Conservation (phyloP, 768 basidiomycete genomes). For the Leccinum arenicola region DNA sequence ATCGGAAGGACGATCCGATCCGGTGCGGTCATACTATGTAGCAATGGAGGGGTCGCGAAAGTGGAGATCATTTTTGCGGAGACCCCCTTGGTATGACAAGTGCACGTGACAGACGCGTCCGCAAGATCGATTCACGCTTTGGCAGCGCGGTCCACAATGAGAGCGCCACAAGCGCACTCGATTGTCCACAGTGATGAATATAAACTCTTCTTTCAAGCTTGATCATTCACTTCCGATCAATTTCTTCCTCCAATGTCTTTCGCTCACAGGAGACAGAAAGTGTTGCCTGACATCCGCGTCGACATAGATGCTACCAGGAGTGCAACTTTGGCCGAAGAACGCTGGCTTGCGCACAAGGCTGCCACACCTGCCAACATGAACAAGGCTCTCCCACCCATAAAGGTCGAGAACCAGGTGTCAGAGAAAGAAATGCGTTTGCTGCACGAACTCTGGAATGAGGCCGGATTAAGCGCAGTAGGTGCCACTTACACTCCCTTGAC, state of each 20-base stretch:
- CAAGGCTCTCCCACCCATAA: slow-evolving; percentile 16
- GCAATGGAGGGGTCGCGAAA: neutral
- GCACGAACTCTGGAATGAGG: slow-evolving; percentile 27
- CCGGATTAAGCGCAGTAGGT: slow-evolving; percentile 23
- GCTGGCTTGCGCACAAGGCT: neutral
- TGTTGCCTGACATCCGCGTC: slow-evolving; percentile 21
- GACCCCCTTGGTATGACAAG: neutral
- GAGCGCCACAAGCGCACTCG: neutral
- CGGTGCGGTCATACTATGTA: neutral
- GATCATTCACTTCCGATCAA: no score
- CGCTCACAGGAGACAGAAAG: slow-evolving; percentile 13
- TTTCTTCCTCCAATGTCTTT: slow-evolving; percentile 12
- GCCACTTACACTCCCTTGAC: neutral
- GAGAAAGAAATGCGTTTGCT: slow-evolving; percentile 17
- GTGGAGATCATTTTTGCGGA: no score
- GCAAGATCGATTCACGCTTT: slow-evolving; percentile 5
- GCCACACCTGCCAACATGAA: neutral
- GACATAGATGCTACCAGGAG: neutral
- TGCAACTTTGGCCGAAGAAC: neutral
- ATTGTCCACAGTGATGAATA: slow-evolving; percentile 6
- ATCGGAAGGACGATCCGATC: neutral
- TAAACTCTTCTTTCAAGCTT: neutral
- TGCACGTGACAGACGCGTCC: slow-evolving; percentile 18
- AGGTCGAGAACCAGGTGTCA: slow-evolving; percentile 18
- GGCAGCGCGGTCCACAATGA: slow-evolving; percentile 8